Evolutionary conservation across 1,284 basidiomycete species (phyloP).

Genomic region (Bjerkandera adusta): DNA sequence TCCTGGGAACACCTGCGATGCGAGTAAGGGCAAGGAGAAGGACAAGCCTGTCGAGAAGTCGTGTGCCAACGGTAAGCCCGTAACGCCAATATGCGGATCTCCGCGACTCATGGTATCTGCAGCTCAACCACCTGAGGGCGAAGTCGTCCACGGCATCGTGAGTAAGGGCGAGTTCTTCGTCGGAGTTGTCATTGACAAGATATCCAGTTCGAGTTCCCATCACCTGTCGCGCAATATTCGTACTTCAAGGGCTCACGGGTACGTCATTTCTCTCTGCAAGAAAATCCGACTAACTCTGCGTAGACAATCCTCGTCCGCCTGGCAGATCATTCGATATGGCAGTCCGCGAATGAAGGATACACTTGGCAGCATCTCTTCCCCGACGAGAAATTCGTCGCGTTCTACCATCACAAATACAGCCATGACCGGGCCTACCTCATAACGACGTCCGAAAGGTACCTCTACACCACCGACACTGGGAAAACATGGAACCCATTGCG

Average conservation of each 20-base stretch:
- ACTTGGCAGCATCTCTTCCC: slow-evolving; percentile 76
- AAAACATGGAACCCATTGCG: slow-evolving; percentile 62
- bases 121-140: slow-evolving; percentile 76
- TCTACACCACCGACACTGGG: slow-evolving; percentile 85
- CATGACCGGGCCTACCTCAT: slow-evolving; percentile 88
- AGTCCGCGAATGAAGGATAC: slow-evolving; percentile 94
- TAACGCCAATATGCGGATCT: not conserved
- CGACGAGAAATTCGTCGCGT: slow-evolving; percentile 69
- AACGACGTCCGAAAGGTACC: slow-evolving; percentile 65
- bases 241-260: slow-evolving; percentile 82
- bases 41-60: slow-evolving; percentile 72
- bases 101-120: slow-evolving; percentile 7
- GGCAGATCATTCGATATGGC: slow-evolving; percentile 80
- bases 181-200: not conserved
- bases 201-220: slow-evolving; percentile 68
- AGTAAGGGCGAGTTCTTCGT: slow-evolving; percentile 21
- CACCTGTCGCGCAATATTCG: slow-evolving; percentile 72
- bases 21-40: slow-evolving; percentile 53
- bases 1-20: slow-evolving; percentile 88
- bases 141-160: slow-evolving; percentile 68
- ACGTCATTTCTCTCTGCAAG: slow-evolving; percentile 18
- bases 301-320: slow-evolving; percentile 87
- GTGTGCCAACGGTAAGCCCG: slow-evolving; percentile 63
- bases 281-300: slow-evolving; percentile 18
- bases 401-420: slow-evolving; percentile 84